These are phyloP conservation scores for Colletotrichum sp. DNA, from an alignment of 2,329 filamentous ascomycete species.

Conservation along the genomic window DNA sequence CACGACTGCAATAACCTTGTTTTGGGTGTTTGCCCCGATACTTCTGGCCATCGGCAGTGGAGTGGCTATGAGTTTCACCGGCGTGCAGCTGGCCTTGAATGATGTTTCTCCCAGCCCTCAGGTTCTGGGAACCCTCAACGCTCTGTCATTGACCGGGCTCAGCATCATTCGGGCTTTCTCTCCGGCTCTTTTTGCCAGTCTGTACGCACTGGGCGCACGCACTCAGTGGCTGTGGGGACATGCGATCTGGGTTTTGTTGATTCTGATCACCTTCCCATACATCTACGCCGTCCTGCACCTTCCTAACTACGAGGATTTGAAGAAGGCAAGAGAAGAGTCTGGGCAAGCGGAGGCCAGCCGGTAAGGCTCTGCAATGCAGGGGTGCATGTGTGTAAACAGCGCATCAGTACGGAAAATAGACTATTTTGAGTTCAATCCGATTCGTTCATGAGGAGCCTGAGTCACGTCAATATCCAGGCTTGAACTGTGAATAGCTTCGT, in stretches of 20 bases:
- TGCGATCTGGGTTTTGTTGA: constrained; percentile 9
- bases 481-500: background rate
- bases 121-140: constrained; percentile 73
- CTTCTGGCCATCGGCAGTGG: constrained; percentile 61
- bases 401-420: background rate
- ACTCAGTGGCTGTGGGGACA: constrained; percentile 68
- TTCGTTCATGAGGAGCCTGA: background rate
- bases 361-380: background rate
- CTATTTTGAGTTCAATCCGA: background rate
- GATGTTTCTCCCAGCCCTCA: constrained; percentile 70
- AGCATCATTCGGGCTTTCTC: constrained; percentile 69
- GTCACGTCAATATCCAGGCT: background rate
- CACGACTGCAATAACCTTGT: constrained; percentile 40
- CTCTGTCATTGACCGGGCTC: constrained; percentile 60
- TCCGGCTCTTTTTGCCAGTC: constrained; percentile 68
- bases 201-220: constrained; percentile 72
- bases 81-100: constrained; percentile 75
- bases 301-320: background rate
- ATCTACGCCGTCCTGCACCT: background rate
- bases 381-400: accelerated
- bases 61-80: constrained; percentile 74
- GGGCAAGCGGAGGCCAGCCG: background rate
- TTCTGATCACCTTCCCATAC: background rate
- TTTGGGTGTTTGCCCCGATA: constrained; percentile 55
- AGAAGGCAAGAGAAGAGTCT: background rate